A percentile compares a stretch with the other conserved stretches of the same genome.
Conservation (phyloP, 495 filamentous ascomycete species). For the Aspergillus funiculosus region DNA sequence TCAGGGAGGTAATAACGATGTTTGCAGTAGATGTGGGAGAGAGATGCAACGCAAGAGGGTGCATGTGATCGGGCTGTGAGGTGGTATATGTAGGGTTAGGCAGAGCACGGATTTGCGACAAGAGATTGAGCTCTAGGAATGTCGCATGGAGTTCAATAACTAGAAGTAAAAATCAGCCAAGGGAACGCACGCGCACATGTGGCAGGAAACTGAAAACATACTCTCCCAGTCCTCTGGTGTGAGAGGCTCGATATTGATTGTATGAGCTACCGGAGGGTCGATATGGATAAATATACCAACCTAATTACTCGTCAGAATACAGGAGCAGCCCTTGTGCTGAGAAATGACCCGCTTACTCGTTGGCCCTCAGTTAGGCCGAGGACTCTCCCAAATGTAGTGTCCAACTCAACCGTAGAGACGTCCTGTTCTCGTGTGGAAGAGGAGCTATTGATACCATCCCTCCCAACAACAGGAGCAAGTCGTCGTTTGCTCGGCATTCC, state of each 20-base stretch:
- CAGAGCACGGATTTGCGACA: conserved; percentile 87
- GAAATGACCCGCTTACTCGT: conserved; percentile 52
- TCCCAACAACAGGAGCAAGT: conserved; percentile 62
- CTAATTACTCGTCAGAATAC: conserved; percentile 34
- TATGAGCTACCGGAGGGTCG: conserved; percentile 84
- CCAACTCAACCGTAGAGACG: conserved; percentile 72
- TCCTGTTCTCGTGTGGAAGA: conserved; percentile 63
- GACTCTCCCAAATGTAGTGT: conserved; percentile 79
- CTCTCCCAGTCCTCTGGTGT: conserved; percentile 94
- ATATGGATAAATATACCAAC: conserved; percentile 69
- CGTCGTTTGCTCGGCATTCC: conserved; percentile 90
- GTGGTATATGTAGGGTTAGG: conserved; percentile 69
- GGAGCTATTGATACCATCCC: conserved; percentile 62
- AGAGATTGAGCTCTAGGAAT: conserved; percentile 88
- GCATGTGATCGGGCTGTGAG: conserved; percentile 45
- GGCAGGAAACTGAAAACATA: conserved; percentile 27
- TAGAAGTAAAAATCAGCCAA: conserved; percentile 18
- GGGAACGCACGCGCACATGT: background rate
- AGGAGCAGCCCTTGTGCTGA: background rate
- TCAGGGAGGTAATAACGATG: conserved; percentile 74
- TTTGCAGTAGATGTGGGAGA: conserved; percentile 94
- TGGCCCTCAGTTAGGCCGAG: conserved; percentile 78
- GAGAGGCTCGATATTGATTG: conserved; percentile 90
- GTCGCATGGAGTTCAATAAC: conserved; percentile 95
- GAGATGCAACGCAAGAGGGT: conserved; percentile 86